phyloP scores from a whole-genome alignment of 2,329 filamentous ascomycete species.

The Leptographium flavum region DNA sequence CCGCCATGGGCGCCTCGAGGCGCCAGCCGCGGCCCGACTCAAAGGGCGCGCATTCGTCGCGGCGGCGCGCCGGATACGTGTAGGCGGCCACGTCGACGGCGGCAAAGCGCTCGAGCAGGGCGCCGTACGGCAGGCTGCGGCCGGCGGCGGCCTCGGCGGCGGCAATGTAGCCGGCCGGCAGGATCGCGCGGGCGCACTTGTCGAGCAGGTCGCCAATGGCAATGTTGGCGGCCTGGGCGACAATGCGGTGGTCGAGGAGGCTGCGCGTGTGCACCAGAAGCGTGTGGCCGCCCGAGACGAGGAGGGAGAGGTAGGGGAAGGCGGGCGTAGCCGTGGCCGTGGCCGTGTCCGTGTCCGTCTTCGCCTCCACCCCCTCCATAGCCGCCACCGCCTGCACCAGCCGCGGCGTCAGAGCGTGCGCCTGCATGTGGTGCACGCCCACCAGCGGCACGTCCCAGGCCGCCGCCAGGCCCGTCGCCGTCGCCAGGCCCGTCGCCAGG shows the following conservation, averaged over 20 bases:
- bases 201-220: conserved; percentile 86
- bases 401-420: conserved; percentile 78
- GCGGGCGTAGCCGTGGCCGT: conserved; percentile 16
- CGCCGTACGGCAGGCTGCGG: conserved; percentile 62
- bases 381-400: conserved; percentile 43
- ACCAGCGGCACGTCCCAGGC: conserved; percentile 75
- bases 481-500: conserved; percentile 63
- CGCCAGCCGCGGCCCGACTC: conserved; percentile 40
- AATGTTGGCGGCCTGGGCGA: conserved; percentile 63
- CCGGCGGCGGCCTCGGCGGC: conserved; percentile 20
- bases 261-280: conserved; percentile 63
- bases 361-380: not conserved
- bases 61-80: conserved; percentile 38
- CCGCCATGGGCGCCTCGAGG: conserved; percentile 49
- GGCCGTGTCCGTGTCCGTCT: not conserved
- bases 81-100: conserved; percentile 29
- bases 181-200: conserved; percentile 64
- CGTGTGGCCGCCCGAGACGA: conserved; percentile 88
- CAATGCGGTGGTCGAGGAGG: conserved; percentile 54
- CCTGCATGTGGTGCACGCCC: conserved; percentile 94
- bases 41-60: conserved; percentile 38
- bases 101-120: conserved; percentile 66
- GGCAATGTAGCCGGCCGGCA: conserved; percentile 47
- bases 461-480: conserved; percentile 73
- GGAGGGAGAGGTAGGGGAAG: conserved; percentile 78